Evolutionary conservation across 2,329 filamentous ascomycete genomes (phyloP).

Genomic region (Xylariomycetidae sp.): DNA sequence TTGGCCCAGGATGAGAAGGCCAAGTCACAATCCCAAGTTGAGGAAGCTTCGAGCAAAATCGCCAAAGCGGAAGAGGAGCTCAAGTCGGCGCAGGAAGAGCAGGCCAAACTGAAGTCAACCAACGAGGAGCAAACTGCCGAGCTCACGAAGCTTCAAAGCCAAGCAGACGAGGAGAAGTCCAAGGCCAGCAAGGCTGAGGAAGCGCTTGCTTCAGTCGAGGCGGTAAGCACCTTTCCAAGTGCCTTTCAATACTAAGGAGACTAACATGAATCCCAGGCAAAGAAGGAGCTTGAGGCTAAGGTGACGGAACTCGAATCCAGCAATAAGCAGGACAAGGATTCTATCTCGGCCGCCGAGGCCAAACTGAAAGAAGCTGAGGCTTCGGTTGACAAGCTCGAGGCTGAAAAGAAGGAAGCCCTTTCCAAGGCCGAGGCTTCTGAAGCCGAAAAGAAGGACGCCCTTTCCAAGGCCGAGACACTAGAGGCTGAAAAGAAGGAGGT

Average conservation of each 20-base stretch:
- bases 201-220: slow-evolving; percentile 21
- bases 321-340: slow-evolving; percentile 14
- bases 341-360: slow-evolving; percentile 17
- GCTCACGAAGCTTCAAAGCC: too few species aligned
- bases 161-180: too few species aligned
- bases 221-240: slow-evolving; percentile 27
- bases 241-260: slow-evolving; percentile 28
- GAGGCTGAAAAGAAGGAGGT: too few species aligned
- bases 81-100: slow-evolving; percentile 22
- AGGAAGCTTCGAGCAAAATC: too few species aligned
- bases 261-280: slow-evolving; percentile 32
- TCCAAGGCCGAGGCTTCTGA: too few species aligned
- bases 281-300: slow-evolving; percentile 31
- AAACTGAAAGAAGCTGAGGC: too few species aligned
- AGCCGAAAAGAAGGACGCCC: too few species aligned
- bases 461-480: too few species aligned
- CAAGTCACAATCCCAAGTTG: slow-evolving; percentile 11
- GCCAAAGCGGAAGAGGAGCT: slow-evolving; percentile 21
- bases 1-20: slow-evolving; percentile 14
- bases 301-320: slow-evolving; percentile 18
- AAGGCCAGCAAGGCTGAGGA: slow-evolving; percentile 25
- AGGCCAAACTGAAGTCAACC: slow-evolving; percentile 14
- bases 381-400: slow-evolving; percentile 17
- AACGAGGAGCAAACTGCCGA: too few species aligned
- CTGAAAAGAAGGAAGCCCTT: slow-evolving; percentile 24